These are phyloP conservation scores for Chlamydomonas schloesseri DNA, from an alignment of 139 green algal genomes.

Conservation along the genomic window DNA sequence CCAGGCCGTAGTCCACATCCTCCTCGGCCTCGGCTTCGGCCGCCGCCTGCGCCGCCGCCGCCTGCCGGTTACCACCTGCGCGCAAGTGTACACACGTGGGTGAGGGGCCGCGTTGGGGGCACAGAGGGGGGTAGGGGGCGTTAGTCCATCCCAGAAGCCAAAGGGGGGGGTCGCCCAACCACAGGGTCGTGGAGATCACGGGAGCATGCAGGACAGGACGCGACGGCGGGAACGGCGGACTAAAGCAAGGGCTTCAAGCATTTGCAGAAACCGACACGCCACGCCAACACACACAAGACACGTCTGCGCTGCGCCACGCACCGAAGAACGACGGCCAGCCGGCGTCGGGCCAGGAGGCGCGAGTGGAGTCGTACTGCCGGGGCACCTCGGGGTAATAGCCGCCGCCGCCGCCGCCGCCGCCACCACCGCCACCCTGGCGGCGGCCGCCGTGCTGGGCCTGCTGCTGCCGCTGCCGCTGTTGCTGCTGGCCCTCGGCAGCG, in stretches of 20 bases:
- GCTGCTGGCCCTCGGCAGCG: neutral
- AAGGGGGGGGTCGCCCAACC: too few species aligned
- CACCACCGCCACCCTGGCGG: neutral
- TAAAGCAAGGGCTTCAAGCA: too few species aligned
- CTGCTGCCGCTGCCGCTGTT: neutral
- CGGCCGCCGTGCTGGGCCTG: neutral
- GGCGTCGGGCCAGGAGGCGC: neutral
- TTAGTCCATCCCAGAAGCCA: too few species aligned
- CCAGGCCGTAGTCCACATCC: neutral
- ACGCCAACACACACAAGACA: too few species aligned
- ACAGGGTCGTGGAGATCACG: too few species aligned
- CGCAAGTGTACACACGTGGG: too few species aligned
- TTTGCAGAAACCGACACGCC: too few species aligned
- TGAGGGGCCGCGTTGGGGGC: too few species aligned
- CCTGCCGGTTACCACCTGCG: too few species aligned
- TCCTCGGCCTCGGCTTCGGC: neutral
- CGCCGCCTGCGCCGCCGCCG: neutral
- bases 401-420: neutral
- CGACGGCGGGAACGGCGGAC: too few species aligned
- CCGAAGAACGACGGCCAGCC: constrained; percentile 20
- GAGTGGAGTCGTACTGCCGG: neutral
- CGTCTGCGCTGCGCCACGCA: neutral
- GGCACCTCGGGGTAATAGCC: neutral
- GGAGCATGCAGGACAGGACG: too few species aligned
- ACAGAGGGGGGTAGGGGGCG: too few species aligned